Conservation (phyloP, 202 grass and related monocot species). For the Digitaria exilis region DNA sequence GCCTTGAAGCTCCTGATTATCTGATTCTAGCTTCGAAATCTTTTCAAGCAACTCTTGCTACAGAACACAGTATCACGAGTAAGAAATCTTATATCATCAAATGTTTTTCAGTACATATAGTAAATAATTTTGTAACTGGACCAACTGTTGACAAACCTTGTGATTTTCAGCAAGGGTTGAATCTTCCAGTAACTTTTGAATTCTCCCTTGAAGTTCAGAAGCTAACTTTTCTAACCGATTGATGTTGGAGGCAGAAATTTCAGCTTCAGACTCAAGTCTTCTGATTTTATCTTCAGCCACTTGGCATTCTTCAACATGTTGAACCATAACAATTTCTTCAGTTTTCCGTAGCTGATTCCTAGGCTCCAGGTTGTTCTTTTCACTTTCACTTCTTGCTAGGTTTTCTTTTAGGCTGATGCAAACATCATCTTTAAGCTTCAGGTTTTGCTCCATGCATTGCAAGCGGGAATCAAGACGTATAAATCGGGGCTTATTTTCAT, state of each 20-base stretch:
- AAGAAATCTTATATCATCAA: constrained; percentile 27
- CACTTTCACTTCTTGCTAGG: constrained; percentile 54
- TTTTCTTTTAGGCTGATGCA: constrained; percentile 66
- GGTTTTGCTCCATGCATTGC: constrained; percentile 62
- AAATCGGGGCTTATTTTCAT: constrained; percentile 57
- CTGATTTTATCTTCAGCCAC: constrained; percentile 76
- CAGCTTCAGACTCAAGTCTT: constrained; percentile 71
- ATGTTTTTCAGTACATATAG: constrained; percentile 16
- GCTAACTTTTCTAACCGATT: constrained; percentile 54
- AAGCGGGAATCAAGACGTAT: constrained; percentile 61
- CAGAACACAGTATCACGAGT: constrained; percentile 41
- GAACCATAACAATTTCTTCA: constrained; percentile 87
- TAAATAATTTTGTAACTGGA: background rate
- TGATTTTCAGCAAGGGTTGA: constrained; percentile 66
- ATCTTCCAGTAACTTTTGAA: constrained; percentile 68
- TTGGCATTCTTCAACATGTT: constrained; percentile 89
- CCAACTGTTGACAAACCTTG: constrained; percentile 58
- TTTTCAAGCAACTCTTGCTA: constrained; percentile 82
- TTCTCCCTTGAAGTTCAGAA: constrained; percentile 69
- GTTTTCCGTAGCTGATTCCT: constrained; percentile 78
- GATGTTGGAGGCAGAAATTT: constrained; percentile 66
- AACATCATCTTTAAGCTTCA: constrained; percentile 74
- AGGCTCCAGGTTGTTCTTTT: constrained; percentile 64
- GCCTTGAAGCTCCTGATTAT: constrained; percentile 69
- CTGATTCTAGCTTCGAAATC: constrained; percentile 66